These are phyloP conservation scores for Planoprotostelium fungivorum DNA, from an alignment of 78 protist species.

Conservation along the genomic window DNA sequence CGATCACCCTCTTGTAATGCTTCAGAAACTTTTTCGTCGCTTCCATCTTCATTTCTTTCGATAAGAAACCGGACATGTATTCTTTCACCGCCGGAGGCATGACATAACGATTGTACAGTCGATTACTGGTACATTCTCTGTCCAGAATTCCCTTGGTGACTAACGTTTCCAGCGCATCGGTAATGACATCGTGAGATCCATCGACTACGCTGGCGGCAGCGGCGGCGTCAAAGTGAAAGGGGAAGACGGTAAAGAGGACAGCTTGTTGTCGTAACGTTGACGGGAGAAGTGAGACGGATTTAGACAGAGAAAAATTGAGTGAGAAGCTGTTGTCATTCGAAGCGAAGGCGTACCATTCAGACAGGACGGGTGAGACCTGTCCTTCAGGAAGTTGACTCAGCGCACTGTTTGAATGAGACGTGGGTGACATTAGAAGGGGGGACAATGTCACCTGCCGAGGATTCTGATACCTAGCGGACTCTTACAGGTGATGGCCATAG, in stretches of 20 bases:
- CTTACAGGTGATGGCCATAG: background rate
- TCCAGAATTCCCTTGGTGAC: background rate
- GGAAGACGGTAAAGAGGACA: background rate
- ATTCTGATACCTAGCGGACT: background rate
- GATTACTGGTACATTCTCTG: background rate
- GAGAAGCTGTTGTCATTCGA: background rate
- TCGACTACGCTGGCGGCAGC: background rate
- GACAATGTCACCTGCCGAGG: background rate
- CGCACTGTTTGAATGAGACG: too few relatives aligned
- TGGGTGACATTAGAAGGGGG: too few relatives aligned
- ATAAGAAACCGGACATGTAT: background rate
- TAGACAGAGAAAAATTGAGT: background rate
- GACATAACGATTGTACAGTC: background rate
- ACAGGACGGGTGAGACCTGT: background rate
- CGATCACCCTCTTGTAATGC: background rate
- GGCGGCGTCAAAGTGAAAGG: background rate
- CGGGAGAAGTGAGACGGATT: background rate
- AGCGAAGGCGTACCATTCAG: background rate
- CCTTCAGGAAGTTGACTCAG: background rate
- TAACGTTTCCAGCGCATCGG: background rate
- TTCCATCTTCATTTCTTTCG: background rate
- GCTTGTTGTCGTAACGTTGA: background rate
- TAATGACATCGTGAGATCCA: background rate
- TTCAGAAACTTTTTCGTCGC: background rate
- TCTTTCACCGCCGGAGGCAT: background rate